phyloP scores from a whole-genome alignment of 2,329 filamentous ascomycete genomes.

The Diaporthe aspalathi region DNA sequence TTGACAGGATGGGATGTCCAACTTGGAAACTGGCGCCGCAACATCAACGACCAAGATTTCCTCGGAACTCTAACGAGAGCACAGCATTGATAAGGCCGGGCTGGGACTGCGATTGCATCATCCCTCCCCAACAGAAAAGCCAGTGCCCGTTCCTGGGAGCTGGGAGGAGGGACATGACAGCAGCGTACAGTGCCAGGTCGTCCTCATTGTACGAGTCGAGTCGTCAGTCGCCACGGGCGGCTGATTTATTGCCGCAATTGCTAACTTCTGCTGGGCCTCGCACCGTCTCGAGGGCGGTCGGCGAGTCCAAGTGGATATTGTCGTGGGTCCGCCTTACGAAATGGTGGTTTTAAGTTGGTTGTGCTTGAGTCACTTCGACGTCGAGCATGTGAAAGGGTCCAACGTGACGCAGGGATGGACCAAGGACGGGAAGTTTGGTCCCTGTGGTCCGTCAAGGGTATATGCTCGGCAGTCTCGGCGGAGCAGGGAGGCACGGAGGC shows the following conservation, averaged over 20 bases:
- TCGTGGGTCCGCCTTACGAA: conserved; percentile 31
- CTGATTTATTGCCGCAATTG: conserved; percentile 16
- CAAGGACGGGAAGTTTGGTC: not conserved
- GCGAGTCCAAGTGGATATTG: conserved; percentile 29
- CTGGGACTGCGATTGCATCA: conserved; percentile 36
- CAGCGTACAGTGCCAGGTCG: conserved; percentile 30
- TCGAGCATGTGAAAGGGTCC: conserved; percentile 37
- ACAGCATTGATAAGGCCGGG: conserved; percentile 33
- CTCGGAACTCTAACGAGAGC: conserved; percentile 33
- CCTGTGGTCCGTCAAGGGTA: not conserved
- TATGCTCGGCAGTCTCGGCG: conserved; percentile 18
- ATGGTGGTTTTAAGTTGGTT: conserved; percentile 30
- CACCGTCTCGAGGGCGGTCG: conserved; percentile 31
- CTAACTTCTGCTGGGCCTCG: conserved; percentile 25
- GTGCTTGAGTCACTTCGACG: conserved; percentile 30
- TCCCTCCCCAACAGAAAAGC: conserved; percentile 25
- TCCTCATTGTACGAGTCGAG: conserved; percentile 23
- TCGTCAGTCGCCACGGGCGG: conserved; percentile 34
- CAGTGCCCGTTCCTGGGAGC: conserved; percentile 4
- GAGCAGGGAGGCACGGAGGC: not conserved
- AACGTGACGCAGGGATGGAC: not conserved
- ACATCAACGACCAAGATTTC: not conserved
- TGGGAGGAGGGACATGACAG: not conserved
- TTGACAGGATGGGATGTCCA: conserved; percentile 18
- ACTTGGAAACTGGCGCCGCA: conserved; percentile 5